Evolutionary conservation across 1,284 basidiomycete genomes (phyloP).

Genomic region (Leccinum pachyderme): DNA sequence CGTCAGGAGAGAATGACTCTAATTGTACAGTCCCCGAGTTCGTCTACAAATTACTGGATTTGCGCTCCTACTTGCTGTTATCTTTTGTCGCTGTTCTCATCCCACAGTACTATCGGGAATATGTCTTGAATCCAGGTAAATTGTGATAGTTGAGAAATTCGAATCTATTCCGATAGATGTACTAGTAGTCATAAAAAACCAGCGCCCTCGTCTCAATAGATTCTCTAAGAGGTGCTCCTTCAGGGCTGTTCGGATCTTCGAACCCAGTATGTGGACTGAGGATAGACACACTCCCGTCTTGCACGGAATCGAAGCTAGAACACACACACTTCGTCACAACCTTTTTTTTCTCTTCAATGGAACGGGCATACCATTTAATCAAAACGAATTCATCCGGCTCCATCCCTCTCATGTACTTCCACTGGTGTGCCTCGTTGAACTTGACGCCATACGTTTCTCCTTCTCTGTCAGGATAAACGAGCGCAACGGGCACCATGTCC

Average conservation of each 20-base stretch:
- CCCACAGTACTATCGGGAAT: background rate
- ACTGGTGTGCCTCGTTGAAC: conserved; percentile 17
- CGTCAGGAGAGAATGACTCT: too few relatives aligned
- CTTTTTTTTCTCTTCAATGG: background rate
- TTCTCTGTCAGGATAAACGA: conserved; percentile 22
- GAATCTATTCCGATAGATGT: background rate
- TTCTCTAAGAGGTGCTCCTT: conserved; percentile 34
- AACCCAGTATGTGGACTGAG: conserved; percentile 48
- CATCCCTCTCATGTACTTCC: conserved; percentile 37
- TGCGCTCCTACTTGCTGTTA: too few relatives aligned
- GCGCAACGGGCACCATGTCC: conserved; percentile 37
- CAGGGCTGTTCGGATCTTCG: conserved; percentile 35
- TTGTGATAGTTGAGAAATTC: background rate
- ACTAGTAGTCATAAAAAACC: conserved; percentile 35
- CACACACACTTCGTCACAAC: background rate
- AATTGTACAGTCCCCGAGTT: too few relatives aligned
- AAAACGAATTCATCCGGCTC: conserved; percentile 45
- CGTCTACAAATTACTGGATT: too few relatives aligned
- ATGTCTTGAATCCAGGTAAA: too few relatives aligned
- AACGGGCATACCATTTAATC: conserved; percentile 44
- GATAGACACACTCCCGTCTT: conserved; percentile 38
- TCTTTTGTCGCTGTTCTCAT: too few relatives aligned
- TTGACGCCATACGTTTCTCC: conserved; percentile 24
- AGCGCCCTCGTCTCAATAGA: conserved; percentile 40
- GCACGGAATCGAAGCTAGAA: conserved; percentile 14